A percentile compares a stretch with the other conserved stretches of the same genome.
Conservation (phyloP, 139 green algal genomes). For the Micromonas pusilla region DNA sequence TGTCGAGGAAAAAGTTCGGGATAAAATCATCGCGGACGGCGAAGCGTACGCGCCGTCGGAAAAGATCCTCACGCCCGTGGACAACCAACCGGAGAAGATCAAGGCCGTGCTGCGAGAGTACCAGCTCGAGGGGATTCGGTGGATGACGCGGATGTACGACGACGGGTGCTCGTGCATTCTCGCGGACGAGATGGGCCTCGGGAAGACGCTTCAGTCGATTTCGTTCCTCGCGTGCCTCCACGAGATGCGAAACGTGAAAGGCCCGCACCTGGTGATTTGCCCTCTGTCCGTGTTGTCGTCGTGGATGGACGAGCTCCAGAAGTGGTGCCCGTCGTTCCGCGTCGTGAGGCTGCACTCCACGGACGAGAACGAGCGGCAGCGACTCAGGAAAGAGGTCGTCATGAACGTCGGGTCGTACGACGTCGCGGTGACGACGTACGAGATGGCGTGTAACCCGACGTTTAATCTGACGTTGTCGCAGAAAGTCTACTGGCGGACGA, state of each 20-base stretch:
- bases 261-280: conserved; percentile 60
- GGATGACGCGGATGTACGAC: conserved; percentile 4
- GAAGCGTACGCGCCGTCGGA: conserved; percentile 5
- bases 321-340: conserved; percentile 31
- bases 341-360: conserved; percentile 35
- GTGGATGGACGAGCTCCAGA: conserved; percentile 75
- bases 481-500: conserved; percentile 29
- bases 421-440: conserved; percentile 31
- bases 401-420: conserved; percentile 22
- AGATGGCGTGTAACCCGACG: conserved; percentile 27
- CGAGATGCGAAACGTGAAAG: conserved; percentile 18
- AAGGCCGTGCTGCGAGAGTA: conserved; percentile 26
- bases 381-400: conserved; percentile 12
- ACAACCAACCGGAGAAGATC: conserved; percentile 25
- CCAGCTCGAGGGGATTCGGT: conserved; percentile 23
- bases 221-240: conserved; percentile 60
- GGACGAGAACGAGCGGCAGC: conserved; percentile 7
- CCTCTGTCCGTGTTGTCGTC: conserved; percentile 71
- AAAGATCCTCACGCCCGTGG: conserved; percentile 12
- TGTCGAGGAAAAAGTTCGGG: not conserved
- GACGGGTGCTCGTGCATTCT: conserved; percentile 53
- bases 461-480: conserved; percentile 25
- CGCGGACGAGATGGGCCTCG: conserved; percentile 83
- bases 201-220: conserved; percentile 71
- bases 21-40: not conserved